phyloP scores from a whole-genome alignment of 1,284 basidiomycete genomes.

The Sanghuangporus baumii region DNA sequence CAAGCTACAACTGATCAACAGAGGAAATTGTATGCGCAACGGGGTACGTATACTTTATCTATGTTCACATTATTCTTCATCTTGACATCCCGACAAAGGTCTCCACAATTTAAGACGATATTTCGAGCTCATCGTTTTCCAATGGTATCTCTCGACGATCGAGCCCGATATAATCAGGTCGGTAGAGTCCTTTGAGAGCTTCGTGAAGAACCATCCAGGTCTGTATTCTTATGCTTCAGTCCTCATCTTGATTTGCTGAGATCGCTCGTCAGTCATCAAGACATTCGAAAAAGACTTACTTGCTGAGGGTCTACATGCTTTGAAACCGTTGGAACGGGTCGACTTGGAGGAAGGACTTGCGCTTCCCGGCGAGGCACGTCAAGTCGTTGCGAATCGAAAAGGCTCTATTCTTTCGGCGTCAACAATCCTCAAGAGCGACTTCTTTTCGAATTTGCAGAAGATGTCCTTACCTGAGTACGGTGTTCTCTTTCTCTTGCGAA shows the following conservation, averaged over 20 bases:
- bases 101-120: slow-evolving; percentile 81
- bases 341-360: slow-evolving; percentile 73
- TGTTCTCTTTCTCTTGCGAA: background rate
- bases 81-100: slow-evolving; percentile 37
- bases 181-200: slow-evolving; percentile 75
- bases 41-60: slow-evolving; percentile 41
- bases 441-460: slow-evolving; percentile 93
- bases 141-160: slow-evolving; percentile 87
- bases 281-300: slow-evolving; percentile 93
- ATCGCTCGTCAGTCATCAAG: slow-evolving; percentile 65
- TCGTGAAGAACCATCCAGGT: slow-evolving; percentile 80
- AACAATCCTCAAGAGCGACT: slow-evolving; percentile 96
- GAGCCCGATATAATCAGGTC: slow-evolving; percentile 77
- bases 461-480: slow-evolving; percentile 88
- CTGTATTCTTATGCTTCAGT: slow-evolving; percentile 18
- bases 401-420: slow-evolving; percentile 88
- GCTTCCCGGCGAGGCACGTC: slow-evolving; percentile 82
- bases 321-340: slow-evolving; percentile 82
- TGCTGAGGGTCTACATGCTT: slow-evolving; percentile 70
- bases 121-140: slow-evolving; percentile 91
- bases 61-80: slow-evolving; percentile 1
- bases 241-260: background rate
- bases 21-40: slow-evolving; percentile 60
- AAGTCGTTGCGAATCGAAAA: slow-evolving; percentile 78
- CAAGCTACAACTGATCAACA: slow-evolving; percentile 69